phyloP scores from a whole-genome alignment of 345 rosid genomes.

The Boechera stricta region DNA sequence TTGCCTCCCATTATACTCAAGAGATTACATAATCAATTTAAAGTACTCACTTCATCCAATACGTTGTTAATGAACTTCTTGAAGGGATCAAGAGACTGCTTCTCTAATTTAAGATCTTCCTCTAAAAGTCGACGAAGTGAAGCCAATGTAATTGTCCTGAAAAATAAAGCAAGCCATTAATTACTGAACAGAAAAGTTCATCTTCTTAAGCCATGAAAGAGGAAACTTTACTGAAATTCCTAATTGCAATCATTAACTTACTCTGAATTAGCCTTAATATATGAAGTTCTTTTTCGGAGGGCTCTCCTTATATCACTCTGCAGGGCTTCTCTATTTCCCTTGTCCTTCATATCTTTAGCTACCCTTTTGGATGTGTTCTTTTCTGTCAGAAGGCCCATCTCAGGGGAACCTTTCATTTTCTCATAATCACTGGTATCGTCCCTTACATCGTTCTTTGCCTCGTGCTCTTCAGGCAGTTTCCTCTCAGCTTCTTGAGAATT shows the following conservation, averaged over 20 bases:
- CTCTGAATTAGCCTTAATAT: conserved; percentile 73
- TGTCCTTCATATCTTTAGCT: conserved; percentile 13
- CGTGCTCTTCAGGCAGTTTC: conserved; percentile 49
- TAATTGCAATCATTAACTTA: conserved; percentile 44
- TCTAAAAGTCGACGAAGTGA: conserved; percentile 84
- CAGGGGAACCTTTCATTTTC: no score
- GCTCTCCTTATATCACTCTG: conserved; percentile 62
- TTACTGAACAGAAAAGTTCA: neutral
- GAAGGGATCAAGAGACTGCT: conserved; percentile 64
- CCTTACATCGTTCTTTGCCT: conserved; percentile 44
- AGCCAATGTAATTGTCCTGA: conserved; percentile 76
- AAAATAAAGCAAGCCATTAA: neutral
- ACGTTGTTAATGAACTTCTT: conserved; percentile 69
- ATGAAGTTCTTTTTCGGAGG: conserved; percentile 62
- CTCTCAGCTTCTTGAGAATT: conserved; percentile 50
- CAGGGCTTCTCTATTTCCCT: conserved; percentile 51
- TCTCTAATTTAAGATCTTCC: conserved; percentile 77
- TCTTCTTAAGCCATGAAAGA: conserved; percentile 6
- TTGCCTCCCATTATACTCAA: neutral
- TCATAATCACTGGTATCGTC: neutral
- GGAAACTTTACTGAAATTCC: neutral
- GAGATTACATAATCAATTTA: conserved; percentile 12
- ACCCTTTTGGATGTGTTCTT: neutral
- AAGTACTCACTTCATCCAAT: conserved; percentile 63
- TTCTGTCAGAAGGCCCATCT: neutral